Base-by-base conservation (phyloP, 2,329 filamentous ascomycete genomes). In the Colletotrichum gigasporum region DNA sequence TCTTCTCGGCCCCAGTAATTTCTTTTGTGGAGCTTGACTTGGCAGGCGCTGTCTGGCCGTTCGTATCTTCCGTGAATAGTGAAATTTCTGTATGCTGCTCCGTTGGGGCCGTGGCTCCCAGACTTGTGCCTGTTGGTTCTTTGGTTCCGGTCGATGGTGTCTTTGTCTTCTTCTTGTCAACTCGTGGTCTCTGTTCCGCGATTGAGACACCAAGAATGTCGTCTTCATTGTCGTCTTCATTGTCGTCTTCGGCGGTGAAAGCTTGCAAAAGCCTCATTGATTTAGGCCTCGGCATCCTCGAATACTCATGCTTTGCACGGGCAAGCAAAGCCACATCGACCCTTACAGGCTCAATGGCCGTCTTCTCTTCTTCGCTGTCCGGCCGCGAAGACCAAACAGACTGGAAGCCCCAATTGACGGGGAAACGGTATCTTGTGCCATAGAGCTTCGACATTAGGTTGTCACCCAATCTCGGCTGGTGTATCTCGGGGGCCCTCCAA, bases 401-500 rank as follows among this genome's bases (percentile, higher is more conserved):
- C 11, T 66, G 37, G 16, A 32, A 42, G 2, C 63, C 63, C 7
- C 35, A 32, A 14, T 18, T 53, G 26, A 37, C 41, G 10, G 67
- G 67, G 14, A 69, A 37, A 26, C 51, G 44, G 22, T 68, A 67
- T 28, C 59, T 51, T 4, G 62, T 30, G 16, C 44, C 48, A 14
- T 41, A 44, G 12, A 59, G 34, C 4, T 50, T 57, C 6, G 67
- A 50, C 16, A 67, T 58, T 5, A 67, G 50, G 16, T 16, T 58
- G n/a, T 68, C 65, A 24, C 60, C 52, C 26, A 71, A 66, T 2
- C 65, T 67, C 2, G 69, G 56, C n/a, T 51, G 65, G 6, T 72
- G 71, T 7, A 80, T 67, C 5, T 76, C 76, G 2, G 80, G 79
- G 1, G 70, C 70, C 24, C 72, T 72, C 80, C 80, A 82, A 1